Base-by-base conservation (phyloP, 331 rosid species). In the Saraca asoca region DNA sequence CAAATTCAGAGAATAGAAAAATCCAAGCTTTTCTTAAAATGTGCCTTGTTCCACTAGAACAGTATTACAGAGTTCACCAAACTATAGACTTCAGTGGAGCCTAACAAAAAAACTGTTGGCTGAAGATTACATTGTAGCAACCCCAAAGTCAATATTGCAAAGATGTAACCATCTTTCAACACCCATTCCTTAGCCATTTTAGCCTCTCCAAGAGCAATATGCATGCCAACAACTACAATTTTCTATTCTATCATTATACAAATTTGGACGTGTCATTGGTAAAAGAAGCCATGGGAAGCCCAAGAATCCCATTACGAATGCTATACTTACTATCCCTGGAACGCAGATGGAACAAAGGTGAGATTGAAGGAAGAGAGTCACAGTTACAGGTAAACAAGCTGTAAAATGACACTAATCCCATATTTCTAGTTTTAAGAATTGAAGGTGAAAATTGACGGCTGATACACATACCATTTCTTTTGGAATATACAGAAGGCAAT, bases 211-310 rank as follows among this genome's bases (percentile, higher is more conserved):
- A 49, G 89, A 83, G 76, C 99, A 94, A 81, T 77, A 86, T 58
- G 88, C 85, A 52, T 90, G 95, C 97, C 98, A 94, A 74, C 97
- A 88, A 66, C 85, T 85, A 84, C 98, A 90, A 66, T 73, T 77
- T 67, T 86, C 75, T 20, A 86, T 77, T 71, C 82, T 84, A 64
- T 86, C 84, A 63, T 85, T 90, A 67, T 84, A 94, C 83, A 94
- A 77, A 58, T 79, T 77, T 5, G 96, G 91, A 67, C 13, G 68
- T 11, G 97, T 88, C 76, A 85, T 68, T 37, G 99, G 96, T 56
- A 75, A 94, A 57, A 90, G 88, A 71, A 90, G 85, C 88, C 90
- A 86, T 62, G 85, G 34, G 88, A 90, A 90, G 51, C 95, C 88
- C 74, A 80, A 56, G 71, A 77, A 42, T 69, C 98, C 98, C 42